These are phyloP conservation scores for Cladorrhinum sp. DNA, from an alignment of 2,329 filamentous ascomycete species.

Conservation along the genomic window DNA sequence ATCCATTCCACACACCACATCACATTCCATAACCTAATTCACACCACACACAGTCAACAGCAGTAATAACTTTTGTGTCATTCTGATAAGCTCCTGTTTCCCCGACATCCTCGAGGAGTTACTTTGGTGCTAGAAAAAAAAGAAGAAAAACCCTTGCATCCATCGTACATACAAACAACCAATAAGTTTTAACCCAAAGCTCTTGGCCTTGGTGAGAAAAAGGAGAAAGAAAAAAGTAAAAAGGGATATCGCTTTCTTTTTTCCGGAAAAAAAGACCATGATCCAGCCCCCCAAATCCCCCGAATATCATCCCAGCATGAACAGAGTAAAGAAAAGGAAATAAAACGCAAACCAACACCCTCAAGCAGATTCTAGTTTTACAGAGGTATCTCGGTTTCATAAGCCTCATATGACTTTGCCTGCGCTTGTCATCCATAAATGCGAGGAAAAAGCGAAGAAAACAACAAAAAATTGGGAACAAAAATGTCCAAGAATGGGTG, in stretches of 20 bases:
- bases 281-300: neutral
- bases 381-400: slow-evolving; percentile 32
- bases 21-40: neutral
- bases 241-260: slow-evolving; percentile 8
- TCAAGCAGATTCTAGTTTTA: slow-evolving; percentile 6
- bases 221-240: slow-evolving; percentile 3
- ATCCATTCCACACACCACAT: neutral
- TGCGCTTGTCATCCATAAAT: slow-evolving; percentile 2
- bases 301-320: neutral
- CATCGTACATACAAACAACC: neutral
- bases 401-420: slow-evolving; percentile 21
- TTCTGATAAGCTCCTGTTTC: neutral
- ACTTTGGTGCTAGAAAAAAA: neutral
- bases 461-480: neutral
- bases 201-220: neutral
- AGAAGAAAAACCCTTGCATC: slow-evolving; percentile 1
- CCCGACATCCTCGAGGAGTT: neutral
- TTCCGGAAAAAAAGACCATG: slow-evolving; percentile 1
- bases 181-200: slow-evolving; percentile 1
- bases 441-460: neutral
- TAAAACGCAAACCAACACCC: slow-evolving; percentile 3
- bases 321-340: slow-evolving; percentile 13
- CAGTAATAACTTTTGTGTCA: neutral
- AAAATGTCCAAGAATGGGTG: neutral
- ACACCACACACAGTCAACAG: too few relatives aligned